Percentiles rank a stretch among this genome's conserved stretches.
Evolutionary conservation across 2,329 filamentous ascomycete species (phyloP).

Genomic region (Aureobasidium sp.): DNA sequence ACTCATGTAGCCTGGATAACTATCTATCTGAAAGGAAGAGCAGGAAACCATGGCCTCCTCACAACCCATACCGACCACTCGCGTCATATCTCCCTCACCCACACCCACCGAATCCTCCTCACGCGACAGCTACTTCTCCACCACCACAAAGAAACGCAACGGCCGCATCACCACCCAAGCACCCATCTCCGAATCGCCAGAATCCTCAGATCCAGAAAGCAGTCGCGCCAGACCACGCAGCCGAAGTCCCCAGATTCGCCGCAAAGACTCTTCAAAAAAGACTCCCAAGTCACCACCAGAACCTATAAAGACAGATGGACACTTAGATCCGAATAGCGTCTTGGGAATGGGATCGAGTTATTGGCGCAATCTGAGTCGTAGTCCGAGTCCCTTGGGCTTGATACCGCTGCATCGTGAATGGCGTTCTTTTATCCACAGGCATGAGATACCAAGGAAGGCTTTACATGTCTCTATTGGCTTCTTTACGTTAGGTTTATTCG

Average conservation of each 20-base stretch:
- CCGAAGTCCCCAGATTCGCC: slow-evolving; percentile 66
- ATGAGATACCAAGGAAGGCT: slow-evolving; percentile 94
- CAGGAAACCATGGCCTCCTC: slow-evolving; percentile 48
- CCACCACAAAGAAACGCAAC: slow-evolving; percentile 62
- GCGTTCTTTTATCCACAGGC: slow-evolving; percentile 87
- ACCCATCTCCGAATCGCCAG: slow-evolving; percentile 59
- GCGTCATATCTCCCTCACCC: slow-evolving; percentile 91
- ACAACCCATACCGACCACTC: slow-evolving; percentile 74
- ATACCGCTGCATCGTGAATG: slow-evolving; percentile 97
- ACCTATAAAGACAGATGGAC: slow-evolving; percentile 58
- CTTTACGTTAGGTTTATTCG: slow-evolving; percentile 88
- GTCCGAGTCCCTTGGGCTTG: slow-evolving; percentile 90
- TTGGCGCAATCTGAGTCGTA: slow-evolving; percentile 91
- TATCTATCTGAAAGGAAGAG: background rate
- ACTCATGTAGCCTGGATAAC: background rate
- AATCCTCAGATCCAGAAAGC: slow-evolving; percentile 58
- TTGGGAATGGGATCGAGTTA: slow-evolving; percentile 75
- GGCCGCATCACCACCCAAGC: slow-evolving; percentile 65
- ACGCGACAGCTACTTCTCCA: slow-evolving; percentile 69
- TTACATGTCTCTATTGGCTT: slow-evolving; percentile 98
- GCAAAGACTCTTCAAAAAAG: slow-evolving; percentile 37
- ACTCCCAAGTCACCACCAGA: slow-evolving; percentile 37
- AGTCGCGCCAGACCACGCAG: slow-evolving; percentile 74
- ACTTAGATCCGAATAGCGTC: slow-evolving; percentile 71
- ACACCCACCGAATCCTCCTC: slow-evolving; percentile 67